phyloP scores from a whole-genome alignment of 768 basidiomycete genomes.

The Amylocystis lapponica region DNA sequence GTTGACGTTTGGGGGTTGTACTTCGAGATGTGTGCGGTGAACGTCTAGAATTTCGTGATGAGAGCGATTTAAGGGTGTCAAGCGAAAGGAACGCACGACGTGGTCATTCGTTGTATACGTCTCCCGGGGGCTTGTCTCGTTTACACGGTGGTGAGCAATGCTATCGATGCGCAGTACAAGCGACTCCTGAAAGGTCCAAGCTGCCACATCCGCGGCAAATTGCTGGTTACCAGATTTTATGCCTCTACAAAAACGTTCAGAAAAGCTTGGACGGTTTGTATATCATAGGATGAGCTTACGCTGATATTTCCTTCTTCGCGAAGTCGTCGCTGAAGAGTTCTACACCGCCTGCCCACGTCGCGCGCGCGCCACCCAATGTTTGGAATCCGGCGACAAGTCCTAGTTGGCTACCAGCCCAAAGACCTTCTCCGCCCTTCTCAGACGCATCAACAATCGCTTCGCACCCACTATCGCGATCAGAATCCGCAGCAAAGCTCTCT shows the following conservation, averaged over 20 bases:
- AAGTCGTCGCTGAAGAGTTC: conserved; percentile 77
- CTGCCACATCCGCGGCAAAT: conserved; percentile 67
- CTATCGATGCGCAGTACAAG: conserved; percentile 74
- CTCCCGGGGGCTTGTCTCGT: conserved; percentile 55
- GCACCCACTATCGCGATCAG: conserved; percentile 47
- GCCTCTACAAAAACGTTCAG: conserved; percentile 34
- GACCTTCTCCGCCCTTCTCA: conserved; percentile 70
- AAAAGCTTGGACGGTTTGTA: conserved; percentile 2
- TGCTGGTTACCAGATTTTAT: conserved; percentile 67
- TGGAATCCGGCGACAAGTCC: conserved; percentile 88
- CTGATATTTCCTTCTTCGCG: conserved; percentile 53
- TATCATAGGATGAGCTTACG: conserved; percentile 36
- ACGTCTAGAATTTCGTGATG: conserved; percentile 45
- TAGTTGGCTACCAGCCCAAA: conserved; percentile 77
- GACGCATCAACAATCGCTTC: conserved; percentile 65
- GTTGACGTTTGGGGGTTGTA: conserved; percentile 47
- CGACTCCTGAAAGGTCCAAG: conserved; percentile 90
- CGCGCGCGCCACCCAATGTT: conserved; percentile 66
- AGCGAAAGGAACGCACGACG: conserved; percentile 44
- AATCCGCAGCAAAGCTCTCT: conserved; percentile 72
- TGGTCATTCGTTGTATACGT: conserved; percentile 85
- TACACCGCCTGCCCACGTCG: conserved; percentile 76
- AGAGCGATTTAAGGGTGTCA: neutral
- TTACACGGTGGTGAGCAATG: conserved; percentile 66
- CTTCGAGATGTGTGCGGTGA: conserved; percentile 64